Evolutionary conservation across 768 basidiomycete genomes (phyloP).

Genomic region (Hemileccinum rubropunctum): DNA sequence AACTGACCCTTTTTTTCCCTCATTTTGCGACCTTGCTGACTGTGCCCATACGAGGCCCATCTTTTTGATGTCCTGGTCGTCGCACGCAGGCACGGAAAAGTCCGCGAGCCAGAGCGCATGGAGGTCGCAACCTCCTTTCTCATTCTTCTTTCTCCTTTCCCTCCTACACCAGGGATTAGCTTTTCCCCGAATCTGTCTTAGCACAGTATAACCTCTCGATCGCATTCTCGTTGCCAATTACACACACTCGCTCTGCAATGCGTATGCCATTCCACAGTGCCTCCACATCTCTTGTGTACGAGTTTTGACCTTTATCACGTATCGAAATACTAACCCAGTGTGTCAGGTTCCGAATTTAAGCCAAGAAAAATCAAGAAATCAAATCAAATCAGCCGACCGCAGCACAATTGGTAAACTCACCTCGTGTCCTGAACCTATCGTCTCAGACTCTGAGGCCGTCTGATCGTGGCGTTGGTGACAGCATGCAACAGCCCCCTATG

Average conservation of each 20-base stretch:
- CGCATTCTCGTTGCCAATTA: neutral
- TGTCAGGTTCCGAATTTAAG: neutral
- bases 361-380: neutral
- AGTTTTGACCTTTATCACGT: neutral
- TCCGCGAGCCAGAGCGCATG: constrained; percentile 5
- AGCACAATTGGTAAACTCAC: neutral
- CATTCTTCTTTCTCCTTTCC: neutral
- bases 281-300: neutral
- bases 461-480: constrained; percentile 17
- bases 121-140: constrained; percentile 1
- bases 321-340: neutral
- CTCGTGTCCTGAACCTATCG: neutral
- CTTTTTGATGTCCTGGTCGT: constrained; percentile 12
- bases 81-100: constrained; percentile 13
- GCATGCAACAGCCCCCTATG: constrained; percentile 1
- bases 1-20: neutral
- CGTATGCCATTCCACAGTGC: neutral
- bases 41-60: neutral
- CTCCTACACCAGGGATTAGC: neutral
- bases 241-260: neutral
- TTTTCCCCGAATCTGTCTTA: constrained; percentile 2
- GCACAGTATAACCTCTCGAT: neutral
- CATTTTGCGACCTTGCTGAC: constrained; percentile 9
- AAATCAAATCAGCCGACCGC: neutral
- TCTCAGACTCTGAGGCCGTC: neutral